Evolutionary conservation across 1,284 basidiomycete species (phyloP), one percentile per base, ranked within the genome.

Genomic region (Ceraceosorus bombacis): DNA sequence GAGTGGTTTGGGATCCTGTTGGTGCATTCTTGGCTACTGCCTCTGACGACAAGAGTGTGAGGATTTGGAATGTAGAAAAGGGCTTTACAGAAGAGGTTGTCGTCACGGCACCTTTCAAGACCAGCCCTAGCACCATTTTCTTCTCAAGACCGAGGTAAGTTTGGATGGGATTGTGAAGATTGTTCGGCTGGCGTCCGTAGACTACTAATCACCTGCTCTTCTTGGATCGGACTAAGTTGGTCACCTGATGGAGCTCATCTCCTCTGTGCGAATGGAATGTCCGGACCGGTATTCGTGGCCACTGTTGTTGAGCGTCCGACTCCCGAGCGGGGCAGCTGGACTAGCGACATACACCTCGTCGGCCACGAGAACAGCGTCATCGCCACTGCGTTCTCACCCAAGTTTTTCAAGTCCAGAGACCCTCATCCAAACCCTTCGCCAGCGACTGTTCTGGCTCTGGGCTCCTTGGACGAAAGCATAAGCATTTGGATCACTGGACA

Each of bases 361-460:
- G 94, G 94, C 0, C 94, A 99, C 74, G 90, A 94, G 77, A 95
- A 97, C 72, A 94, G 92, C 0, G 88, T 98, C n/a, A 88, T 95
- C 80, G 92, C 95, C 13, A 66, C 70, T 6, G 70, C 74, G 8
- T 76, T 72, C 60, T 73, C 69, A 27, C 74, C 74, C 12, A 66
- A 65, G 8, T 64, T 73, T 55, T 74, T 76, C 56, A 51, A 54
- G n/a, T 13, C 41, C 57, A 56, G n/a, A 59, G 49, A 53, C 41
- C 15, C 41, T n/a, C 43, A 52, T 3, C 58, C 65, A 27, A 63
- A 62, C 27, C 63, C 66, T 41, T 62, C 62, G 36, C 64, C 67
- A 39, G 61, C 67, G 0, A 67, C 70, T 43, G 65, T 77, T n/a
- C 61, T 73, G 27, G 70, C 68, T 0, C 60, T 76, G 5, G 76